A percentile compares a stretch with the other conserved stretches of the same genome.
These are phyloP conservation scores for Cicer chorassanicum DNA, from an alignment of 306 rosid species.

Conservation along the genomic window DNA sequence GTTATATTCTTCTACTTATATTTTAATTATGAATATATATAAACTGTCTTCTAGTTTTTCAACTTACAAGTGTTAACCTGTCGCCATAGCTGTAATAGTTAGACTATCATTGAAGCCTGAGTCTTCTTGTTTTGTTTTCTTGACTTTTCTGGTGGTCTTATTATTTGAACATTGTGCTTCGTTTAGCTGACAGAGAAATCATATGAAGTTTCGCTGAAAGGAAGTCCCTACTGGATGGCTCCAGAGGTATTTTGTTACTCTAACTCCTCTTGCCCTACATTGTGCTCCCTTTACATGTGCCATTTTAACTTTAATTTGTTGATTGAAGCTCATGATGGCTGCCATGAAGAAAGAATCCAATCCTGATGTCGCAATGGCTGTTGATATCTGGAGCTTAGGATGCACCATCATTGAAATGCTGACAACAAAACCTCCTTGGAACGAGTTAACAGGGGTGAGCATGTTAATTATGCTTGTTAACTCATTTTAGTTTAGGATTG, in stretches of 20 bases:
- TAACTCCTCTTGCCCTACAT: constrained; percentile 38
- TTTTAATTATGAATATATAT: constrained; percentile 4
- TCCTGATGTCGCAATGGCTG: constrained; percentile 78
- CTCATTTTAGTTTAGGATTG: constrained; percentile 23
- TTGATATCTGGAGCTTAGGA: constrained; percentile 98
- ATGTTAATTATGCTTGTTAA: constrained; percentile 38
- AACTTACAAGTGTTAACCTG: constrained; percentile 22
- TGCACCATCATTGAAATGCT: constrained; percentile 94
- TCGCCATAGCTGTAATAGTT: constrained; percentile 2
- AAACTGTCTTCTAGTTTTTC: constrained; percentile 15
- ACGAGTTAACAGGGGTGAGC: constrained; percentile 80
- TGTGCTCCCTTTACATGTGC: not conserved
- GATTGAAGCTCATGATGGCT: constrained; percentile 81
- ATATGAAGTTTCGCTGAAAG: constrained; percentile 81
- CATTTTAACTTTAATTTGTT: constrained; percentile 37
- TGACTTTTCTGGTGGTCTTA: constrained; percentile 37
- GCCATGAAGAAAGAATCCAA: constrained; percentile 68
- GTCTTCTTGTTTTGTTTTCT: not conserved
- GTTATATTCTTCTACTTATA: constrained; percentile 37
- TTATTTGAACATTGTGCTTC: constrained; percentile 41
- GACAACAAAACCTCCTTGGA: constrained; percentile 96
- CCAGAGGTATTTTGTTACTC: constrained; percentile 78
- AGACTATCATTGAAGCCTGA: constrained; percentile 25
- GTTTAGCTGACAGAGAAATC: constrained; percentile 80
- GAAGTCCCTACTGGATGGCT: constrained; percentile 99